These are phyloP conservation scores for Coemansia asiatica DNA, from an alignment of 192 early-diverging fungal genomes.

Conservation along the genomic window DNA sequence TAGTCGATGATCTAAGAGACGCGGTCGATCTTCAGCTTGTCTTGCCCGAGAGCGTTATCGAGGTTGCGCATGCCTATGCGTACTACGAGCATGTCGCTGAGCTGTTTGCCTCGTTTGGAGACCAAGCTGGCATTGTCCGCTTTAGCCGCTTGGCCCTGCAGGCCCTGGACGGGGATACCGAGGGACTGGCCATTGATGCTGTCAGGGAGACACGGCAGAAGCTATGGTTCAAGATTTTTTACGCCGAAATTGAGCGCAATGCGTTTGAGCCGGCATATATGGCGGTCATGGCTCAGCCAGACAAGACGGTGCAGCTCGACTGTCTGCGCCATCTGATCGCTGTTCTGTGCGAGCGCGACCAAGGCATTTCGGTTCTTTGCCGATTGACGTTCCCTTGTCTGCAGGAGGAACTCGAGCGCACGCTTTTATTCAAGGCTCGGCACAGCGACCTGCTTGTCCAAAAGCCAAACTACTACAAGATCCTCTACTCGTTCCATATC, in stretches of 20 bases:
- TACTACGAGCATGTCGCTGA: constrained; percentile 50
- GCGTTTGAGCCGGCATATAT: constrained; percentile 49
- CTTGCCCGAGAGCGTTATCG: constrained; percentile 22
- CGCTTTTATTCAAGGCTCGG: constrained; percentile 53
- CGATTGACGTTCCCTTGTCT: constrained; percentile 42
- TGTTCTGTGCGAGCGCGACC: constrained; percentile 50
- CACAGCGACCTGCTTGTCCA: constrained; percentile 35
- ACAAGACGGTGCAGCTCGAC: constrained; percentile 34
- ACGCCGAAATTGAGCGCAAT: constrained; percentile 40
- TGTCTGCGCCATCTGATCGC: constrained; percentile 51
- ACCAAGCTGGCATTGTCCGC: constrained; percentile 11
- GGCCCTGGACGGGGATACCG: constrained; percentile 23
- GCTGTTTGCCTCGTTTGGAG: constrained; percentile 28
- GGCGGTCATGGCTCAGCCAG: constrained; percentile 53
- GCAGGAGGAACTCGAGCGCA: constrained; percentile 52
- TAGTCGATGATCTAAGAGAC: constrained; percentile 16
- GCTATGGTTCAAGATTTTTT: constrained; percentile 56
- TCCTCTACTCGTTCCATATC: constrained; percentile 56
- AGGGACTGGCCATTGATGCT: constrained; percentile 3
- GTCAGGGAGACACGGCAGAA: constrained; percentile 15
- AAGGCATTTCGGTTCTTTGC: constrained; percentile 39
- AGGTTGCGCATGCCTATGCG: constrained; percentile 17
- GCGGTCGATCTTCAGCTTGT: constrained; percentile 34
- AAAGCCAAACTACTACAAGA: constrained; percentile 47
- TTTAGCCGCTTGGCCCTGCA: constrained; percentile 40